Conservation (phyloP, 345 rosid genomes). For the Salix arbutifolia region DNA sequence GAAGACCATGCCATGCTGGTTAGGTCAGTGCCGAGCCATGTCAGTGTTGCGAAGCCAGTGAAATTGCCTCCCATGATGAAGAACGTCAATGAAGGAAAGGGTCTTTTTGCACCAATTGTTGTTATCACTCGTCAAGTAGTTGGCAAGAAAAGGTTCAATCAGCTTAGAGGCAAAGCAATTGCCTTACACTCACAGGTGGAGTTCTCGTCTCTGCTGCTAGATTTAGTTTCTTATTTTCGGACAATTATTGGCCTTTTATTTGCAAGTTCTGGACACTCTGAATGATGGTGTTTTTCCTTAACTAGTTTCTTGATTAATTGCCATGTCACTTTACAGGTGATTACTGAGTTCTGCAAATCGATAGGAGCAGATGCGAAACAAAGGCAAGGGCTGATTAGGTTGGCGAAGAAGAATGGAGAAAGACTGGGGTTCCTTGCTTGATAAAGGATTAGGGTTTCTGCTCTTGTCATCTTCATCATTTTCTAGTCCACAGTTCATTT, state of each 20-base stretch:
- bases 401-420: slow-evolving; percentile 98
- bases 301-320: background rate
- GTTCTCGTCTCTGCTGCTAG: background rate
- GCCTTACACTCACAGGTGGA: slow-evolving; percentile 93
- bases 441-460: background rate
- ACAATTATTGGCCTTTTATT: background rate
- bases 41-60: slow-evolving; percentile 41
- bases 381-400: slow-evolving; percentile 89
- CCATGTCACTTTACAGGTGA: slow-evolving; percentile 45
- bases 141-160: slow-evolving; percentile 89
- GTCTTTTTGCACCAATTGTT: slow-evolving; percentile 76
- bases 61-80: slow-evolving; percentile 65
- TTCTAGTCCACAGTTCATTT: slow-evolving; percentile 10
- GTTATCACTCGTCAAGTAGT: slow-evolving; percentile 62
- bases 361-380: slow-evolving; percentile 96
- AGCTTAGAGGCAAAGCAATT: slow-evolving; percentile 92
- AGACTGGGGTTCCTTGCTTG: slow-evolving; percentile 91
- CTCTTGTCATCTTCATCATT: slow-evolving; percentile 1
- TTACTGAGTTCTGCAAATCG: slow-evolving; percentile 89
- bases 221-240: background rate
- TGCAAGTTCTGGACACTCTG: background rate
- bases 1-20: slow-evolving; percentile 41
- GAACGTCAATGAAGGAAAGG: slow-evolving; percentile 95
- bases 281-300: background rate
- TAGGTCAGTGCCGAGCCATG: slow-evolving; percentile 35